Evolutionary conservation across 2,329 filamentous ascomycete species (phyloP).

Genomic region (Aspergillus sergii): DNA sequence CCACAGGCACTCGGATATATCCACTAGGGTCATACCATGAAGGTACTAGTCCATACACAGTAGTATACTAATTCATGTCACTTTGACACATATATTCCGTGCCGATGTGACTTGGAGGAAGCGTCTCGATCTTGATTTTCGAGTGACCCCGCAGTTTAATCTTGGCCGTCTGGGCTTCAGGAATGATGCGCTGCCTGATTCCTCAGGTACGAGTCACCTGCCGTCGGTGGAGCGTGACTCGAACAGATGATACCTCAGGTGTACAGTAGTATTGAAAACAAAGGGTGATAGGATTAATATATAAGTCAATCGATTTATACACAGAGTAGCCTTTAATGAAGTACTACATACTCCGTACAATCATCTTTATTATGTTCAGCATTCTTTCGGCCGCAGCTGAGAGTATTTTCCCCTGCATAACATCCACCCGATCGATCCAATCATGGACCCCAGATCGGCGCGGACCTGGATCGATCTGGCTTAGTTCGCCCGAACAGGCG

Average conservation of each 20-base stretch:
- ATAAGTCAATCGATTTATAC: background rate
- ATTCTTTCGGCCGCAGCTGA: background rate
- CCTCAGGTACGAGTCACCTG: background rate
- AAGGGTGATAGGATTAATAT: background rate
- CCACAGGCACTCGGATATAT: background rate
- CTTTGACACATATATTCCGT: too few relatives aligned
- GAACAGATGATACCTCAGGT: background rate
- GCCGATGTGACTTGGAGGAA: background rate
- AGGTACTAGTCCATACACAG: background rate
- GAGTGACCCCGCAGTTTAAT: background rate
- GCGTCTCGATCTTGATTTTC: background rate
- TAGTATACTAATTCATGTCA: too few relatives aligned
- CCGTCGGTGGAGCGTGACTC: background rate
- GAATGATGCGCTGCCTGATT: background rate
- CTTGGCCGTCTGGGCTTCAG: background rate
- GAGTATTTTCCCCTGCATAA: slow-evolving; percentile 5
- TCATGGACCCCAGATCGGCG: background rate
- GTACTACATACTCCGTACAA: background rate
- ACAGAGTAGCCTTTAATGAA: background rate
- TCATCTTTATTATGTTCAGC: background rate
- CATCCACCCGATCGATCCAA: background rate
- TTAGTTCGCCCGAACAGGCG: background rate
- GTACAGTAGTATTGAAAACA: background rate
- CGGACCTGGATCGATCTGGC: background rate
- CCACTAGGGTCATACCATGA: background rate